These are phyloP conservation scores for Phlegmacium glaucopus DNA, from an alignment of 768 basidiomycete genomes.

Conservation along the genomic window DNA sequence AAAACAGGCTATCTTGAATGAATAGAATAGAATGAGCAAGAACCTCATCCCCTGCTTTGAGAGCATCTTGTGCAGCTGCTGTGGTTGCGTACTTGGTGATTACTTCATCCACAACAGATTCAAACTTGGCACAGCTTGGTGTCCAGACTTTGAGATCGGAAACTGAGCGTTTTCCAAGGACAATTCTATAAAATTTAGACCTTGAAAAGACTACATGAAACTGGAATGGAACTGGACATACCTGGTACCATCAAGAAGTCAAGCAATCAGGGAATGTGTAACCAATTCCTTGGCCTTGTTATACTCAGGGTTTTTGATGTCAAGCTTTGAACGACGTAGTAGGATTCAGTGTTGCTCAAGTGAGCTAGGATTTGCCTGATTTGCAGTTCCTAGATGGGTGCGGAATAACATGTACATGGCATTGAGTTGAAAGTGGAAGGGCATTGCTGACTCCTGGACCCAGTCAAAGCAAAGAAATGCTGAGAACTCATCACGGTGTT, in stretches of 20 bases:
- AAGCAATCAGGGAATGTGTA: conserved; percentile 1
- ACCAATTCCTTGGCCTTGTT: conserved; percentile 5
- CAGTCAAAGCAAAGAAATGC: conserved; percentile 5
- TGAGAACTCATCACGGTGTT: conserved; percentile 1
- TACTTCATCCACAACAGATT: neutral
- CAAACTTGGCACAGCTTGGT: neutral
- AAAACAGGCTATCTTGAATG: conserved; percentile 9
- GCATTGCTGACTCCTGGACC: conserved; percentile 13
- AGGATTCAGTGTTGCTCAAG: conserved; percentile 11
- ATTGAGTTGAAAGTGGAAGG: conserved; percentile 13
- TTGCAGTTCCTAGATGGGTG: conserved; percentile 6
- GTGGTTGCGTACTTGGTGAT: conserved; percentile 2
- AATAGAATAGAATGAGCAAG: conserved; percentile 12
- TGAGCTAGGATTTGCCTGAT: conserved; percentile 7
- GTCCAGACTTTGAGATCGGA: conserved; percentile 1
- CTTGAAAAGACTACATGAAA: neutral
- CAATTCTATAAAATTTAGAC: neutral
- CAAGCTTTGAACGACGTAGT: conserved; percentile 5
- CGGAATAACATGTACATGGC: conserved; percentile 8
- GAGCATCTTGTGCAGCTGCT: conserved; percentile 8
- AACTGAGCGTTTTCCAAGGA: neutral
- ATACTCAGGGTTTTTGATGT: conserved; percentile 11
- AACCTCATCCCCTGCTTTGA: conserved; percentile 7
- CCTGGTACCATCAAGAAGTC: conserved; percentile 1
- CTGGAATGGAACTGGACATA: neutral